Percentiles rank a stretch among this genome's conserved stretches.
These are phyloP conservation scores for Annulohypoxylon maeteangense DNA, from an alignment of 495 filamentous ascomycete species.

Conservation along the genomic window DNA sequence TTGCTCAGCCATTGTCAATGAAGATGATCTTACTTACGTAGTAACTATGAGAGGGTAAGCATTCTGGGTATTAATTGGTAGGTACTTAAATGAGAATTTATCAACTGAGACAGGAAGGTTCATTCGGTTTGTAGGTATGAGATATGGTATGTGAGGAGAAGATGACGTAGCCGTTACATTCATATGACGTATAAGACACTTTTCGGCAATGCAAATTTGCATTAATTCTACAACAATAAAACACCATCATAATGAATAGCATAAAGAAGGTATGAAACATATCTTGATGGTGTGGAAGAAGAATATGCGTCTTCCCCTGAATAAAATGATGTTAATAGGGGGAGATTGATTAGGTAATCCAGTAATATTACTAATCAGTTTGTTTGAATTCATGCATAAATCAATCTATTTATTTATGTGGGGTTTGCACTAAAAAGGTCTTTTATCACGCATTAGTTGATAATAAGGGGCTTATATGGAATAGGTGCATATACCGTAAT, in stretches of 20 bases:
- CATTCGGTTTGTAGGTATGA: slow-evolving; percentile 8
- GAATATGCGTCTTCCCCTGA: background rate
- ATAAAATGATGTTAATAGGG: background rate
- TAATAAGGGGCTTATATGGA: background rate
- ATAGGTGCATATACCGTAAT: background rate
- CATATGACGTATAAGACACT: slow-evolving; percentile 31
- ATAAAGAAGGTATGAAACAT: background rate
- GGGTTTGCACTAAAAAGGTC: background rate
- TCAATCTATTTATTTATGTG: no score
- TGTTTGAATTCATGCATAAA: no score
- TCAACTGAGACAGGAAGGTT: slow-evolving; percentile 13
- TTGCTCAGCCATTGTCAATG: slow-evolving; percentile 38
- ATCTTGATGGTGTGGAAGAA: background rate
- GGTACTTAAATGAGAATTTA: background rate
- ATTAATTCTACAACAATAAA: background rate
- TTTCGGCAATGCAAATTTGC: background rate
- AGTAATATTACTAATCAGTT: no score
- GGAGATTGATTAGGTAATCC: background rate
- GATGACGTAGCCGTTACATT: slow-evolving; percentile 38
- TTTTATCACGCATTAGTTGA: no score
- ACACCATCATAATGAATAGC: background rate
- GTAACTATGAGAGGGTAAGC: background rate
- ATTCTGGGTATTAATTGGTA: background rate
- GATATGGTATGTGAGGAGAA: slow-evolving; percentile 25
- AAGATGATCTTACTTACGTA: background rate